These are phyloP conservation scores for Westerdykella aurantiaca DNA, from an alignment of 2,329 filamentous ascomycete genomes.

Conservation along the genomic window DNA sequence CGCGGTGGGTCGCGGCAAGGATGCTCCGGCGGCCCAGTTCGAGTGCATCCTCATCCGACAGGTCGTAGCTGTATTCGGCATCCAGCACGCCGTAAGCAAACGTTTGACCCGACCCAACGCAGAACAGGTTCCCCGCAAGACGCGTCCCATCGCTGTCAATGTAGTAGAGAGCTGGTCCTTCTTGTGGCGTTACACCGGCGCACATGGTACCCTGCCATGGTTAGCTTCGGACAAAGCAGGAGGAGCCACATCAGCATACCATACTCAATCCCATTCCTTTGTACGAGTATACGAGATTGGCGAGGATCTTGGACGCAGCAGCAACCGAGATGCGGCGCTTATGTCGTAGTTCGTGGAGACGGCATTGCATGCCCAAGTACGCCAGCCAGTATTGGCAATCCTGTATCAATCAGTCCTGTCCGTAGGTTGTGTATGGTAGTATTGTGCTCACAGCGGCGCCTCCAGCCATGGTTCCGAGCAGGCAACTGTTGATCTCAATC, in stretches of 20 bases:
- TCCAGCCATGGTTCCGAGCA: conserved; percentile 96
- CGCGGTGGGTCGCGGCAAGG: conserved; percentile 89
- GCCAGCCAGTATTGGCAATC: conserved; percentile 99
- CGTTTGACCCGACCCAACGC: conserved; percentile 95
- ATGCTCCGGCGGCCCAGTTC: conserved; percentile 90
- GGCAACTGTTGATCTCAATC: conserved; percentile 92
- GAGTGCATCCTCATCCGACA: conserved; percentile 80
- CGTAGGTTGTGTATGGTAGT: not conserved
- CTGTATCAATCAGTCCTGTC: conserved; percentile 36
- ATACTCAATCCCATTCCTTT: conserved; percentile 98
- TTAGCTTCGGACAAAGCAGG: conserved; percentile 6
- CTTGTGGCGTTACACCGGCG: conserved; percentile 88
- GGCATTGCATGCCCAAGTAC: conserved; percentile 98
- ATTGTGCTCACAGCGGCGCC: conserved; percentile 68
- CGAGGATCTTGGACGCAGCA: conserved; percentile 95
- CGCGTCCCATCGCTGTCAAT: conserved; percentile 96
- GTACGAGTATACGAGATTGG: conserved; percentile 97
- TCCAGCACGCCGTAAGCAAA: conserved; percentile 98
- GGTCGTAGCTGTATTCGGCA: conserved; percentile 86
- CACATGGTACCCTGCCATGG: conserved; percentile 77
- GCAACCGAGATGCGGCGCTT: conserved; percentile 98
- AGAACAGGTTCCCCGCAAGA: conserved; percentile 91
- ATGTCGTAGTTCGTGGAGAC: conserved; percentile 96
- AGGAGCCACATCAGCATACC: conserved; percentile 37
- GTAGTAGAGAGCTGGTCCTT: conserved; percentile 97